A percentile compares a stretch with the other conserved stretches of the same genome.
phyloP scores from a whole-genome alignment of 805 yeast species.

The Metschnikowia noctiluminum region DNA sequence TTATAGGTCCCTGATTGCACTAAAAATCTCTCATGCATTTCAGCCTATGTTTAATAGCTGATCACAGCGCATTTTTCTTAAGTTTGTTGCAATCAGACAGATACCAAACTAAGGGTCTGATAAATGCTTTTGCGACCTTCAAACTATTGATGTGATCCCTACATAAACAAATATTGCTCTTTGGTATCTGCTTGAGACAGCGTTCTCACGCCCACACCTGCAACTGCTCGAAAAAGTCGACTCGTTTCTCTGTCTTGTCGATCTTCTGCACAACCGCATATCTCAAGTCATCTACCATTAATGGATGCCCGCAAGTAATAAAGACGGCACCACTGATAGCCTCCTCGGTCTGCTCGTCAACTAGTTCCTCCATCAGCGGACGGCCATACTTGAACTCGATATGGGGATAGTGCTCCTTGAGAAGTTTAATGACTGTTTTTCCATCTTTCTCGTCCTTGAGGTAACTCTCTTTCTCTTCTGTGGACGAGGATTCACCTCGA shows the following conservation, averaged over 20 bases:
- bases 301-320: conserved; percentile 13
- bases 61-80: too few species aligned
- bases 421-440: not conserved
- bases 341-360: conserved; percentile 6
- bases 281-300: conserved; percentile 15
- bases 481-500: conserved; percentile 10
- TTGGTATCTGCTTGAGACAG: too few species aligned
- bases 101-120: too few species aligned
- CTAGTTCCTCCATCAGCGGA: conserved; percentile 7
- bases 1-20: too few species aligned
- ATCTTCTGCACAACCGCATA: conserved; percentile 6
- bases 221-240: conserved; percentile 14
- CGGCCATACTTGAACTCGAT: conserved; percentile 10
- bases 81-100: too few species aligned
- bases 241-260: conserved; percentile 12
- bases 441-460: not conserved
- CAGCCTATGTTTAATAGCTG: too few species aligned
- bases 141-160: too few species aligned
- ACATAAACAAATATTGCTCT: too few species aligned
- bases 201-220: conserved; percentile 20
- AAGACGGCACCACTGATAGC: conserved; percentile 7
- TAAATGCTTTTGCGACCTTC: too few species aligned
- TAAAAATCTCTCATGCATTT: too few species aligned
- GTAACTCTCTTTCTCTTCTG: conserved; percentile 10
- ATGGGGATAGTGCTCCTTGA: conserved; percentile 8